Evolutionary conservation across 202 grass and related monocot species (phyloP).

Genomic region (Carex arenaria): DNA sequence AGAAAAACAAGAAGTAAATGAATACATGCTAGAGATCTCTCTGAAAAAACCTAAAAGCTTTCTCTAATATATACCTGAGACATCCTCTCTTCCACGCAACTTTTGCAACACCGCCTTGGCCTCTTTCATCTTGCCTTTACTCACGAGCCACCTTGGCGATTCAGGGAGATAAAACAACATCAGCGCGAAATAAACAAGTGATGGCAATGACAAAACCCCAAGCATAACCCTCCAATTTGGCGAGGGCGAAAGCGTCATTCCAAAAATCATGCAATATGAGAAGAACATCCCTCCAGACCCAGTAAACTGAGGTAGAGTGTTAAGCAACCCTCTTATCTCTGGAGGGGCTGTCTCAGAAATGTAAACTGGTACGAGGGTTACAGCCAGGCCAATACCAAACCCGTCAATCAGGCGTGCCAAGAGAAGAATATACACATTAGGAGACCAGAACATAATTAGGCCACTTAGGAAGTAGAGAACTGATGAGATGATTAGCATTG

Average conservation of each 20-base stretch:
- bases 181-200: constrained; percentile 41
- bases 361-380: constrained; percentile 69
- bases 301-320: constrained; percentile 63
- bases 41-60: neutral
- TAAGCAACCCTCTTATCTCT: constrained; percentile 51
- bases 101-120: constrained; percentile 55
- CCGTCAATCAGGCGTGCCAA: constrained; percentile 50
- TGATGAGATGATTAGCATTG: constrained; percentile 60
- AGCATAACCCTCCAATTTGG: constrained; percentile 81
- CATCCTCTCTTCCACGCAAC: constrained; percentile 54
- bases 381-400: constrained; percentile 49
- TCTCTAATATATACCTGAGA: constrained; percentile 30
- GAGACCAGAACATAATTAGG: constrained; percentile 66
- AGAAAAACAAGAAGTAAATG: neutral
- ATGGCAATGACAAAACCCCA: constrained; percentile 48
- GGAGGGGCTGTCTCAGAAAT: constrained; percentile 64
- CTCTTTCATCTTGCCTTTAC: constrained; percentile 75
- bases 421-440: constrained; percentile 50
- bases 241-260: constrained; percentile 45
- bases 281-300: constrained; percentile 58
- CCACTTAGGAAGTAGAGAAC: constrained; percentile 42
- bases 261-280: constrained; percentile 68
- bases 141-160: constrained; percentile 82
- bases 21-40: neutral
- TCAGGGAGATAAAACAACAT: constrained; percentile 52